Evolutionary conservation across 2,329 filamentous ascomycete species (phyloP).

Genomic region (Aspergillus pseudoviridinutans): DNA sequence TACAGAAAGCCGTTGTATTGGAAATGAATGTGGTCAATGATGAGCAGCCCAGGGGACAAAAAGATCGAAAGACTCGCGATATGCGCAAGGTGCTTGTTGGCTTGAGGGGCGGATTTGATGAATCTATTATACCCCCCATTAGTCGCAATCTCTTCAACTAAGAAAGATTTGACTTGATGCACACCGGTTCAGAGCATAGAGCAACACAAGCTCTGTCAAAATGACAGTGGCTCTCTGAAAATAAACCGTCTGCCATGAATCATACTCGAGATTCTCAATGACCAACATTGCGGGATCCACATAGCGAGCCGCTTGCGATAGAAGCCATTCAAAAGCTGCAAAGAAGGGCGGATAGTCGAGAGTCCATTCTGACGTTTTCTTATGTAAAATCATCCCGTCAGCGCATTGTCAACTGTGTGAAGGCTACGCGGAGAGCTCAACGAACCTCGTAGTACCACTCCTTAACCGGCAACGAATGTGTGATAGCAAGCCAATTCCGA

Average conservation of each 20-base stretch:
- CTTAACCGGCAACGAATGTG: slow-evolving; percentile 77
- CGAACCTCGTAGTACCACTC: slow-evolving; percentile 88
- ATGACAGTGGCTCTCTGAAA: slow-evolving; percentile 92
- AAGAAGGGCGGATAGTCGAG: slow-evolving; percentile 99
- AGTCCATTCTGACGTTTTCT: slow-evolving; percentile 97
- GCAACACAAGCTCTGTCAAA: slow-evolving; percentile 73
- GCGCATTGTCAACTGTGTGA: background rate
- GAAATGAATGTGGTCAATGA: slow-evolving; percentile 98
- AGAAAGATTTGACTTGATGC: slow-evolving; percentile 13
- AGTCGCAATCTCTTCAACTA: slow-evolving; percentile 10
- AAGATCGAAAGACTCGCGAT: slow-evolving; percentile 84
- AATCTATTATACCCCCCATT: slow-evolving; percentile 52
- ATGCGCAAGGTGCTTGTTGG: slow-evolving; percentile 72
- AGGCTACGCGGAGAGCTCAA: background rate
- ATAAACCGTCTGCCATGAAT: slow-evolving; percentile 89
- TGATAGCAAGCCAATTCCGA: slow-evolving; percentile 97
- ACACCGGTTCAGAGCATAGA: slow-evolving; percentile 76
- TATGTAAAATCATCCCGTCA: slow-evolving; percentile 5
- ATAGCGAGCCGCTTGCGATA: slow-evolving; percentile 75
- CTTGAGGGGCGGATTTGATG: slow-evolving; percentile 64
- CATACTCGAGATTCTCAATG: slow-evolving; percentile 76
- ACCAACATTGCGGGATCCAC: slow-evolving; percentile 78
- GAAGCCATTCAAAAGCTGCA: slow-evolving; percentile 89
- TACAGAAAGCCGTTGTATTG: slow-evolving; percentile 99
- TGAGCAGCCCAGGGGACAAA: slow-evolving; percentile 85